phyloP scores from a whole-genome alignment of 345 rosid genomes.

The Pistacia atlantica region DNA sequence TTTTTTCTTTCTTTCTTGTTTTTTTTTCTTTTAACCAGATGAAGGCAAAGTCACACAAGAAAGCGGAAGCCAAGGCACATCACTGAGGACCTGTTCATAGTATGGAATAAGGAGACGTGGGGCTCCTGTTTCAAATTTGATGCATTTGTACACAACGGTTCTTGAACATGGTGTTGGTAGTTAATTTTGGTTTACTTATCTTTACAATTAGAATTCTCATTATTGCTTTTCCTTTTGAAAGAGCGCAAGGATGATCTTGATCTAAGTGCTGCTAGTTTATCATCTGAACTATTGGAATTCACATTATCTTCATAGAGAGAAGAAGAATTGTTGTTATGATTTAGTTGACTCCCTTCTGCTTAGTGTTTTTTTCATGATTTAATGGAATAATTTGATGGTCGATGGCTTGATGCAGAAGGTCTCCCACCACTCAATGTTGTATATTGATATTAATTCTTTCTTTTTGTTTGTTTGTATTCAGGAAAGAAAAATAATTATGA shows the following conservation, averaged over 20 bases:
- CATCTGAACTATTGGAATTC: background rate
- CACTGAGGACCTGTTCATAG: background rate
- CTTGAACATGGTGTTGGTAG: background rate
- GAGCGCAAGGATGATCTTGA: background rate
- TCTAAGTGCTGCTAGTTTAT: background rate
- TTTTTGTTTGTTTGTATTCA: no score
- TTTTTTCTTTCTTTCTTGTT: background rate
- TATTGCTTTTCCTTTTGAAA: background rate
- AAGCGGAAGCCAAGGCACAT: constrained; percentile 10
- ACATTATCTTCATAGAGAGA: background rate
- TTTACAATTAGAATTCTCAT: background rate
- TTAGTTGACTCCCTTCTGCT: background rate
- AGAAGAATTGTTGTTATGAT: background rate
- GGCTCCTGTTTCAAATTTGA: background rate
- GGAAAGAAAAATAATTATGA: no score
- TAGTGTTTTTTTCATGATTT: background rate
- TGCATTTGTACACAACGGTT: background rate
- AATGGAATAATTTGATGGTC: background rate
- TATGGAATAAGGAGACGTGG: background rate
- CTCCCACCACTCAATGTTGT: background rate
- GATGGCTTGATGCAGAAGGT: background rate
- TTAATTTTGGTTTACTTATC: background rate
- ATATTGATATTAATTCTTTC: no score
- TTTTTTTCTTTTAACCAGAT: background rate
- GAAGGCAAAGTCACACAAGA: constrained; percentile 11